Conservation (phyloP, 768 basidiomycete genomes). For the Boletellus sp. region DNA sequence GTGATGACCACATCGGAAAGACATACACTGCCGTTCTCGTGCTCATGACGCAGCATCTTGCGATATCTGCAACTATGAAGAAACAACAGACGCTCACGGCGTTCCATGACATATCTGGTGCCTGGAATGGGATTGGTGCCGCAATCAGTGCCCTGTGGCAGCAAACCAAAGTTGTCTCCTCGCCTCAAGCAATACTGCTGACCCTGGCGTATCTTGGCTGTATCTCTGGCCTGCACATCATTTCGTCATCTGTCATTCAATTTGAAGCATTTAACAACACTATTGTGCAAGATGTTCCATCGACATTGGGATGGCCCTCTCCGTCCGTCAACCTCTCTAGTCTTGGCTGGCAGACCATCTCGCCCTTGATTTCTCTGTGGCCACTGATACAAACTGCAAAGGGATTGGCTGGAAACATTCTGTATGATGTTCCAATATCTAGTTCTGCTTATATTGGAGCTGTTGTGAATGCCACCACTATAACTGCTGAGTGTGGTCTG, state of each 20-base stretch:
- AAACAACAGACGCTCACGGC: constrained; percentile 15
- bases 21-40: constrained; percentile 16
- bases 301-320: constrained; percentile 1
- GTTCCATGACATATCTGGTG: constrained; percentile 14
- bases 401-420: constrained; percentile 9
- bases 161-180: constrained; percentile 14
- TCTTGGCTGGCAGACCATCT: neutral
- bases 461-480: constrained; percentile 15
- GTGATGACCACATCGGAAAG: constrained; percentile 1
- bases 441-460: constrained; percentile 3
- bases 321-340: neutral
- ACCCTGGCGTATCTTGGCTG: constrained; percentile 13
- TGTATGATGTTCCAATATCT: constrained; percentile 17
- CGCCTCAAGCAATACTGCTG: neutral
- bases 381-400: constrained; percentile 3
- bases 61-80: constrained; percentile 4
- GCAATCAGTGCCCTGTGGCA: constrained; percentile 17
- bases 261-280: constrained; percentile 15
- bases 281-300: neutral
- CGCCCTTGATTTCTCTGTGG: neutral
- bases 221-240: constrained; percentile 20
- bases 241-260: constrained; percentile 21
- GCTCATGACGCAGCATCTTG: constrained; percentile 11
- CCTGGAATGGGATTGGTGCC: constrained; percentile 25
- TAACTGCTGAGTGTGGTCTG: constrained; percentile 15